Conservation (phyloP, 805 yeast genomes). For the Komagataella ulmi region DNA sequence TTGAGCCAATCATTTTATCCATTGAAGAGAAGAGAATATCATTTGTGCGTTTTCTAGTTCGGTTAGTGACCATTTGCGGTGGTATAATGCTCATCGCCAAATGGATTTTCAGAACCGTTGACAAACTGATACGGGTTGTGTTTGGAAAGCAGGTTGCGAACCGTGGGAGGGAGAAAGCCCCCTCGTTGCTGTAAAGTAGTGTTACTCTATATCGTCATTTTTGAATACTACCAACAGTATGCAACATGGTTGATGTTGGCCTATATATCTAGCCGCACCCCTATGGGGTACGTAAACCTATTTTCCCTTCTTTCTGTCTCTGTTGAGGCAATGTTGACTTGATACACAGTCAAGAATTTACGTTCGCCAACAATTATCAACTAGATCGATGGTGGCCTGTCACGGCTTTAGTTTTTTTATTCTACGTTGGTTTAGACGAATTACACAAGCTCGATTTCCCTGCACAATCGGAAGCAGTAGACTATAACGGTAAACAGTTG, state of each 20-base stretch:
- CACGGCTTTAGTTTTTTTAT: no score
- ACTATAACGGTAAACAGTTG: no score
- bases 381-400: no score
- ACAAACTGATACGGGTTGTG: constrained; percentile 31
- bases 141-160: constrained; percentile 46
- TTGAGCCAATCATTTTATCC: constrained; percentile 71
- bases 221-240: background rate
- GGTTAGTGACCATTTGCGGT: constrained; percentile 71
- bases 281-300: no score
- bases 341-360: no score
- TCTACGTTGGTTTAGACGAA: no score
- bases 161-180: constrained; percentile 30
- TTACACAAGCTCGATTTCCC: no score
- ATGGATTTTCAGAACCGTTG: constrained; percentile 48
- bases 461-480: no score
- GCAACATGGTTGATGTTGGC: background rate
- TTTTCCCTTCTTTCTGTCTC: no score
- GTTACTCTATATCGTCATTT: background rate
- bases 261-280: no score
- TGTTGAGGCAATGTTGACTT: no score
- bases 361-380: no score
- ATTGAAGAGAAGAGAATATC: constrained; percentile 63
- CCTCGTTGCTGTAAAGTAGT: background rate
- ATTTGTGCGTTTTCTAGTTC: constrained; percentile 64
- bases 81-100: constrained; percentile 63